A percentile compares a stretch with the other conserved stretches of the same genome.
Conservation (phyloP, 768 basidiomycete genomes). For the Hemileccinum impolitum region DNA sequence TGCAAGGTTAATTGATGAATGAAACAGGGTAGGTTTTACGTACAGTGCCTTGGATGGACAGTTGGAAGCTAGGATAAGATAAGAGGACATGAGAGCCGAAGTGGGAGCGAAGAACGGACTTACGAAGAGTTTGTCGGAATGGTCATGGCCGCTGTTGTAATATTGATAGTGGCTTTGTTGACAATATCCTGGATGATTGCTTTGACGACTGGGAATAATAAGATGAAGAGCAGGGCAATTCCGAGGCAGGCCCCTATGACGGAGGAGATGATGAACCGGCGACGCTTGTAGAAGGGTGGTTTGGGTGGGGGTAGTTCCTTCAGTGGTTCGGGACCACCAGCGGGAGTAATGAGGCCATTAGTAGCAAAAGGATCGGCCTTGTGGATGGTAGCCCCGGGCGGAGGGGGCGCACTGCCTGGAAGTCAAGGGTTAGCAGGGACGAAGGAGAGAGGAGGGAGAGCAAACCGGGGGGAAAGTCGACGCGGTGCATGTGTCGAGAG, state of each 20-base stretch:
- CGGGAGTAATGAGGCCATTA: too few species aligned
- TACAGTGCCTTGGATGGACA: constrained; percentile 55
- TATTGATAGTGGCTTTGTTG: constrained; percentile 50
- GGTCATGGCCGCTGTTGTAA: constrained; percentile 50
- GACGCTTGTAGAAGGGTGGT: constrained; percentile 56
- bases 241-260: constrained; percentile 48
- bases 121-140: constrained; percentile 57
- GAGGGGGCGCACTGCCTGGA: not conserved
- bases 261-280: constrained; percentile 60
- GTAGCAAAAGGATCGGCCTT: not conserved
- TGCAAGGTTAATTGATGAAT: not conserved
- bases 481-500: too few species aligned
- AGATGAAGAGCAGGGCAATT: constrained; percentile 62
- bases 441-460: too few species aligned
- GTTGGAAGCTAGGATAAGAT: constrained; percentile 41
- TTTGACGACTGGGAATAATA: constrained; percentile 64
- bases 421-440: too few species aligned
- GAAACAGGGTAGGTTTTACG: constrained; percentile 11
- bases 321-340: too few species aligned
- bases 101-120: constrained; percentile 18
- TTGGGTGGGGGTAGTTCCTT: constrained; percentile 1
- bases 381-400: not conserved
- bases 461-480: too few species aligned
- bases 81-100: constrained; percentile 5
- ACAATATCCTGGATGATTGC: constrained; percentile 67